phyloP scores from a whole-genome alignment of 805 yeast genomes.

The Wickerhamomyces mucosus region DNA sequence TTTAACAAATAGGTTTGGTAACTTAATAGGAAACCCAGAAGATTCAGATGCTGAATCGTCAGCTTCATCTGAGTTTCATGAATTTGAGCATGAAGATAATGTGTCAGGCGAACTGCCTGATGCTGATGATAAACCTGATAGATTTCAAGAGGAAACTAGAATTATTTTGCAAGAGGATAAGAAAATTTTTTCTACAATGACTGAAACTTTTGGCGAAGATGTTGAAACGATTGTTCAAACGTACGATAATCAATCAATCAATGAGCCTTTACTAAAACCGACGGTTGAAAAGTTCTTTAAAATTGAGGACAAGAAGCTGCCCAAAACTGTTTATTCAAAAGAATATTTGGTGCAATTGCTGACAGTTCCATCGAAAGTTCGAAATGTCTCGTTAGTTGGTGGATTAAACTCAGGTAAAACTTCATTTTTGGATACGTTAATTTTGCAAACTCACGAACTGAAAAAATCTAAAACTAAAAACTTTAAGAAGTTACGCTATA shows the following conservation, averaged over 20 bases:
- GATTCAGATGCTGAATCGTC: slow-evolving; percentile 37
- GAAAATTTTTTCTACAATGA: slow-evolving; percentile 30
- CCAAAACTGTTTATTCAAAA: slow-evolving; percentile 51
- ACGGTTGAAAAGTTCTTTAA: slow-evolving; percentile 29
- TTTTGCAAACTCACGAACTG: slow-evolving; percentile 56
- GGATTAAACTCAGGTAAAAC: slow-evolving; percentile 83
- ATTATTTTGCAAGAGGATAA: slow-evolving; percentile 38
- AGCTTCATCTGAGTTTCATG: slow-evolving; percentile 9
- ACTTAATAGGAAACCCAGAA: slow-evolving; percentile 43
- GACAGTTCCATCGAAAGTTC: slow-evolving; percentile 48
- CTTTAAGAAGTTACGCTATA: slow-evolving; percentile 59
- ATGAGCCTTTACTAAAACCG: slow-evolving; percentile 62
- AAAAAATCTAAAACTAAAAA: slow-evolving; percentile 35
- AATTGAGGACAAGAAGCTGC: slow-evolving; percentile 44
- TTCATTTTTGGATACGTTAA: slow-evolving; percentile 57
- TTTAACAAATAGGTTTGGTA: slow-evolving; percentile 62
- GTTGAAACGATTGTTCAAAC: slow-evolving; percentile 59
- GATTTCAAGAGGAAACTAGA: slow-evolving; percentile 9
- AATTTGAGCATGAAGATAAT: slow-evolving; percentile 11
- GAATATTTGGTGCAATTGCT: slow-evolving; percentile 47
- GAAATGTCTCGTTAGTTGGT: slow-evolving; percentile 78
- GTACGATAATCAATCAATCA: slow-evolving; percentile 38
- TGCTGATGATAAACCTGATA: slow-evolving; percentile 18
- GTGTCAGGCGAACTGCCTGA: neutral
- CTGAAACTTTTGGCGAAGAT: slow-evolving; percentile 44